phyloP scores from a whole-genome alignment of 2,329 filamentous ascomycete genomes.

The Epichloe scottii region DNA sequence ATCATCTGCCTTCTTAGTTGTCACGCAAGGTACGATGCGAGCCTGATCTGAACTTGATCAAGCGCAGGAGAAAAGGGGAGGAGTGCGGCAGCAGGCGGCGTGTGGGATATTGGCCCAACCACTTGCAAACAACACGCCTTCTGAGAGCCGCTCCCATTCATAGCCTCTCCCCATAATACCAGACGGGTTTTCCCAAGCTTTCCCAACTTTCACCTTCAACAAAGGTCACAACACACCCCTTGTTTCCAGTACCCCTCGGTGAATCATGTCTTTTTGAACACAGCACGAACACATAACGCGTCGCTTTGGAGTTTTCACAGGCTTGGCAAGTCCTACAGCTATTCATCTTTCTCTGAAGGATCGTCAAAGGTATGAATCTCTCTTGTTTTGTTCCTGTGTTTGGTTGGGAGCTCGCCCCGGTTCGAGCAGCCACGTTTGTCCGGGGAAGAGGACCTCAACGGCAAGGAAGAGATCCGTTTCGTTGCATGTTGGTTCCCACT shows the following conservation, averaged over 20 bases:
- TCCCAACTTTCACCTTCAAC: neutral
- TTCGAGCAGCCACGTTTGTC: neutral
- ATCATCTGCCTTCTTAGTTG: neutral
- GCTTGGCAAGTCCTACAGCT: neutral
- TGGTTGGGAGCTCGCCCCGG: neutral
- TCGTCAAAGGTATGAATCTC: conserved; percentile 1
- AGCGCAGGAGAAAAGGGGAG: neutral
- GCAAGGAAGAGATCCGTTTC: neutral
- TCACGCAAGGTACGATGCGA: neutral
- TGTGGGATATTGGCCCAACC: neutral
- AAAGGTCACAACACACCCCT: neutral
- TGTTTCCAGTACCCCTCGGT: neutral
- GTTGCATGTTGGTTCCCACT: neutral
- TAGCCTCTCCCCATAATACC: neutral
- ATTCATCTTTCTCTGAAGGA: neutral
- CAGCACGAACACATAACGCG: neutral
- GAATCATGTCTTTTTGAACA: conserved; percentile 1
- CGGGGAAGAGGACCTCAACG: neutral
- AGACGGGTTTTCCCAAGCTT: neutral
- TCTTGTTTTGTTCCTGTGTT: neutral
- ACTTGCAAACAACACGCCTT: neutral
- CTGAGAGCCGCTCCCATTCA: neutral
- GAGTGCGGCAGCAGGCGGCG: neutral
- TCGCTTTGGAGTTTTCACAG: neutral
- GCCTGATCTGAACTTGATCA: neutral